phyloP scores from a whole-genome alignment of 768 basidiomycete genomes.

The Punctularia strigosozonata region DNA sequence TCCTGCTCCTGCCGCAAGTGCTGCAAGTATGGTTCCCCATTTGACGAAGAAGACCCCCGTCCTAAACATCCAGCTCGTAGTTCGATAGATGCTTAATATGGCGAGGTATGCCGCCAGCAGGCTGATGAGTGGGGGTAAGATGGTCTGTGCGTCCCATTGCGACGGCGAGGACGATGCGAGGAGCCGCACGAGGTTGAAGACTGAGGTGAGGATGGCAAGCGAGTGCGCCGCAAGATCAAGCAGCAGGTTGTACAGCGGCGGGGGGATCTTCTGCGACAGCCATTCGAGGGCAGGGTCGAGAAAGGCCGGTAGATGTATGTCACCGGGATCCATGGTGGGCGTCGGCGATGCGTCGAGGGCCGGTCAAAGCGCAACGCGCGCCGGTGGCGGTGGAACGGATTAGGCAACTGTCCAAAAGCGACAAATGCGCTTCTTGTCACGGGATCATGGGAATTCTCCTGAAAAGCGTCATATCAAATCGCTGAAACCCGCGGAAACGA shows the following conservation, averaged over 20 bases:
- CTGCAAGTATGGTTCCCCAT: conserved; percentile 56
- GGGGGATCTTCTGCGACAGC: conserved; percentile 42
- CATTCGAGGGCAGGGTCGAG: conserved; percentile 44
- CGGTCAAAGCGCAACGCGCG: too few species aligned
- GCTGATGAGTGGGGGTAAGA: conserved; percentile 66
- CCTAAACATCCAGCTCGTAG: conserved; percentile 63
- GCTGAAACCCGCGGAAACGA: too few species aligned
- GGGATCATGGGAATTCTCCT: too few species aligned
- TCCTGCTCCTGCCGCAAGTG: conserved; percentile 39
- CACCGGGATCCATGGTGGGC: not conserved
- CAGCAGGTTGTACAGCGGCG: conserved; percentile 39
- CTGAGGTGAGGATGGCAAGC: conserved; percentile 36
- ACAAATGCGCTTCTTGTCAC: too few species aligned
- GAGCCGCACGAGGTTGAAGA: conserved; percentile 34
- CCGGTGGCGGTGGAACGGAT: too few species aligned
- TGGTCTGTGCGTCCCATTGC: conserved; percentile 54
- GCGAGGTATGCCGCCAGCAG: conserved; percentile 66
- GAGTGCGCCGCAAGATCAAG: conserved; percentile 39
- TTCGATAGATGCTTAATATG: conserved; percentile 67
- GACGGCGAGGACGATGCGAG: conserved; percentile 38
- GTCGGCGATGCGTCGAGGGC: not conserved
- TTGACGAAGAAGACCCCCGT: conserved; percentile 60
- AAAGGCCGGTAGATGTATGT: conserved; percentile 29
- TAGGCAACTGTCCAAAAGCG: too few species aligned
- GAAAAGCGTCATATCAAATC: too few species aligned